A percentile compares a stretch with the other conserved stretches of the same genome.
Conservation (phyloP, 805 yeast genomes). For the Myxozyma mucilagina region DNA sequence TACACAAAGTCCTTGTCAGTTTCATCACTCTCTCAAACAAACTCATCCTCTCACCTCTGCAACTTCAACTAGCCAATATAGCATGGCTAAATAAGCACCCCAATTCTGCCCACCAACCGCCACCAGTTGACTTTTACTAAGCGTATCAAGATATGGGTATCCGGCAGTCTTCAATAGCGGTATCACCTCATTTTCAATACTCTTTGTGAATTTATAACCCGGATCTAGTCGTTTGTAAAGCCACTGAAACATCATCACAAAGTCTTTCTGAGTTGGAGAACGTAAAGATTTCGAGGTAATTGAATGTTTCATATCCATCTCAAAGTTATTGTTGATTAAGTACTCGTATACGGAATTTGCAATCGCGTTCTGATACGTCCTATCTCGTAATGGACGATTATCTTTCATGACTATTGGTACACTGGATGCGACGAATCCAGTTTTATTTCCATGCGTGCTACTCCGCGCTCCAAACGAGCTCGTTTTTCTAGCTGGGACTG, state of each 20-base stretch:
- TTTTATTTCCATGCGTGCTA: slow-evolving; percentile 9
- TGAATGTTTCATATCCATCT: slow-evolving; percentile 70
- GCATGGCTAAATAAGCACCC: slow-evolving; percentile 79
- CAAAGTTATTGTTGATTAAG: slow-evolving; percentile 64
- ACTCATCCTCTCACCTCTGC: slow-evolving; percentile 34
- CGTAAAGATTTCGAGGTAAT: slow-evolving; percentile 62
- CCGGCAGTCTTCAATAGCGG: slow-evolving; percentile 61
- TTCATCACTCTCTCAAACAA: no score
- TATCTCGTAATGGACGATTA: slow-evolving; percentile 77
- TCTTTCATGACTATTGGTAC: slow-evolving; percentile 43
- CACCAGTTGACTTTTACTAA: slow-evolving; percentile 80
- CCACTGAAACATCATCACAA: slow-evolving; percentile 75
- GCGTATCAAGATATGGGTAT: slow-evolving; percentile 78
- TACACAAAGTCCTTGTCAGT: slow-evolving; percentile 29
- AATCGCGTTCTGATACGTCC: slow-evolving; percentile 53
- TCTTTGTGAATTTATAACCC: slow-evolving; percentile 63
- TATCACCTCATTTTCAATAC: slow-evolving; percentile 75
- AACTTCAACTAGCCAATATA: slow-evolving; percentile 75
- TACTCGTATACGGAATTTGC: slow-evolving; percentile 64
- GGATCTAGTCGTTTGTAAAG: slow-evolving; percentile 78
- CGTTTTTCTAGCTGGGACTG: slow-evolving; percentile 15
- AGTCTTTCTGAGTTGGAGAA: slow-evolving; percentile 86
- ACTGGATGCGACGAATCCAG: slow-evolving; percentile 25
- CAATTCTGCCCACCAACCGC: slow-evolving; percentile 87
- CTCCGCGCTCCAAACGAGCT: slow-evolving; percentile 6